Percentiles rank a stretch among this genome's conserved stretches.
phyloP scores from a whole-genome alignment of 176 grass and related monocot genomes.

The Zoysia pacifica region DNA sequence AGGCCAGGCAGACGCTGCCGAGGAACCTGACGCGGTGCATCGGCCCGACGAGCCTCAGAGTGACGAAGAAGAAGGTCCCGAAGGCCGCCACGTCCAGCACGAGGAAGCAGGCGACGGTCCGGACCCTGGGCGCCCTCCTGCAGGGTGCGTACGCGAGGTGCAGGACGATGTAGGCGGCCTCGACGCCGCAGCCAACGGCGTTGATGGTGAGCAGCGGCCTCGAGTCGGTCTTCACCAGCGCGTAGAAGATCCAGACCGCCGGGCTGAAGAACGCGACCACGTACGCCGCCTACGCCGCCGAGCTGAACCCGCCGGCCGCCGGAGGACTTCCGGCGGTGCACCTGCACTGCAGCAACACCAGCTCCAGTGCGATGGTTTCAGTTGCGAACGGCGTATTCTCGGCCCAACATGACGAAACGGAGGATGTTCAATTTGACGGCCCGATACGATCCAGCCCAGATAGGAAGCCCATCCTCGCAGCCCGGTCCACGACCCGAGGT shows the following conservation, averaged over 20 bases:
- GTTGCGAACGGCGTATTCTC: too few species aligned
- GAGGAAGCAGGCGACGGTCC: conserved; percentile 57
- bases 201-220: conserved; percentile 80
- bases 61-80: conserved; percentile 53
- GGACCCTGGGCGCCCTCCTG: conserved; percentile 19
- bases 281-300: conserved; percentile 56
- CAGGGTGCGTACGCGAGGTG: conserved; percentile 65
- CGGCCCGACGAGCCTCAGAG: conserved; percentile 30
- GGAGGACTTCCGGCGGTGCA: conserved; percentile 59
- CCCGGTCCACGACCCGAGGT: neutral
- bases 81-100: conserved; percentile 74
- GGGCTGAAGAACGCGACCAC: conserved; percentile 90
- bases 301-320: conserved; percentile 69
- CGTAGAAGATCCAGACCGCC: conserved; percentile 90
- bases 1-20: conserved; percentile 84
- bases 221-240: conserved; percentile 66
- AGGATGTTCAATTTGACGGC: neutral
- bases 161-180: conserved; percentile 61
- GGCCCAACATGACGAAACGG: too few species aligned
- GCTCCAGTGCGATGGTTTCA: too few species aligned
- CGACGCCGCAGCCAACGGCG: conserved; percentile 66
- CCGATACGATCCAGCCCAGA: neutral
- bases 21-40: conserved; percentile 55
- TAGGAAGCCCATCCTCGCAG: neutral
- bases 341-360: conserved; percentile 43